Percentiles rank a stretch among this genome's conserved stretches.
Evolutionary conservation across 2,329 filamentous ascomycete genomes (phyloP).

Genomic region (Botrytis aclada): DNA sequence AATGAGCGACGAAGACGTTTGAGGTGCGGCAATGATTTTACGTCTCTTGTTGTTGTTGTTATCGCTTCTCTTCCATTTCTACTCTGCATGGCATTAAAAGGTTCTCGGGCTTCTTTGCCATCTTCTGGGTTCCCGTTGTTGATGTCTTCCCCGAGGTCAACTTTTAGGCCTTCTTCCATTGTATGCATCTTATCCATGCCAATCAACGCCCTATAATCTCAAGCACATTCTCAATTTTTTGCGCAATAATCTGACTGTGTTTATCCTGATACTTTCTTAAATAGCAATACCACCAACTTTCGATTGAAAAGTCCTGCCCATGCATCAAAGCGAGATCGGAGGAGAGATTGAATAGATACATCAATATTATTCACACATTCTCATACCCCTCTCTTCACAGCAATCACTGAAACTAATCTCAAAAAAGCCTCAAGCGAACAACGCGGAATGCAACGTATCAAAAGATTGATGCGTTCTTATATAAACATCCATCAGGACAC

Average conservation of each 20-base stretch:
- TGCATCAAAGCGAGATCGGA: not conserved
- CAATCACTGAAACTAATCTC: not conserved
- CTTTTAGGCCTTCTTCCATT: not conserved
- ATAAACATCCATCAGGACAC: not conserved
- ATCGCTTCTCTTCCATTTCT: rapidly evolving
- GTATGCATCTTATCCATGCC: not conserved
- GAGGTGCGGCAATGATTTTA: not conserved
- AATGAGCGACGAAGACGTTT: not conserved
- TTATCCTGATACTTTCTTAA: not conserved
- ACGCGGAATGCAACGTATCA: not conserved
- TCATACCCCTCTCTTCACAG: not conserved
- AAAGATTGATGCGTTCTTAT: not conserved
- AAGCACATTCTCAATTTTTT: not conserved
- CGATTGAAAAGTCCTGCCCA: not conserved
- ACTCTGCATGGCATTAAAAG: not conserved
- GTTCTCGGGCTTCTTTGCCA: rapidly evolving
- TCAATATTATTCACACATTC: not conserved
- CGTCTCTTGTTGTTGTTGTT: not conserved
- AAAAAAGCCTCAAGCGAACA: not conserved
- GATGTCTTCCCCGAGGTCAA: not conserved
- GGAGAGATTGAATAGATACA: not conserved
- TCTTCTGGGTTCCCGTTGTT: not conserved
- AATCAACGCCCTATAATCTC: not conserved
- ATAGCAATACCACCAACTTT: not conserved
- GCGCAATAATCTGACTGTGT: not conserved